These are phyloP conservation scores for Solanum chacoense DNA, from an alignment of 305 asterid genomes.

Conservation along the genomic window DNA sequence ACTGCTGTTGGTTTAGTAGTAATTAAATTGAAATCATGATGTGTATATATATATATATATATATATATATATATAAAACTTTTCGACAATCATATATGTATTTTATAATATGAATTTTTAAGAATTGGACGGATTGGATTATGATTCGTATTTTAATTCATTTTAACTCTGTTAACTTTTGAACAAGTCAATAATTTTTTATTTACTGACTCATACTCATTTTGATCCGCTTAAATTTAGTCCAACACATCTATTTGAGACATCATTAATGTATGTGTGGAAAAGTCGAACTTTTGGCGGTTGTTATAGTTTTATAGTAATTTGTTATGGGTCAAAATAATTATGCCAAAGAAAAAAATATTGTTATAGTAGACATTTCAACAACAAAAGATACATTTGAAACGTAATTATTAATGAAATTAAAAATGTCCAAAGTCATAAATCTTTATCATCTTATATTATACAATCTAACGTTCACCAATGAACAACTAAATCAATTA, in stretches of 20 bases:
- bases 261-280: neutral
- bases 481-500: neutral
- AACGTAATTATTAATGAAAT: neutral
- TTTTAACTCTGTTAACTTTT: too few species aligned
- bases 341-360: neutral
- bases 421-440: neutral
- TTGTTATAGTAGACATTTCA: neutral
- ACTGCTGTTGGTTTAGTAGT: neutral
- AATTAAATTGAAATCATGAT: neutral
- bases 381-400: neutral
- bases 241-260: neutral
- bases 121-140: too few species aligned
- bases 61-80: too few species aligned
- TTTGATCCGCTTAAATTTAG: neutral
- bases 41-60: neutral
- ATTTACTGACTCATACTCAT: neutral
- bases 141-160: too few species aligned
- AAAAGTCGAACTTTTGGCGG: neutral
- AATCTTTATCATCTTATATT: neutral
- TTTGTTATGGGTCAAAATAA: neutral
- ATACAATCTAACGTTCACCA: neutral
- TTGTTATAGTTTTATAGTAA: neutral
- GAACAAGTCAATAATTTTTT: neutral
- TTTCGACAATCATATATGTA: too few species aligned
- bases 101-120: too few species aligned